Evolutionary conservation across 805 yeast species (phyloP), one percentile per base, ranked within the genome.

Genomic region (Lipomyces mesembrius): DNA sequence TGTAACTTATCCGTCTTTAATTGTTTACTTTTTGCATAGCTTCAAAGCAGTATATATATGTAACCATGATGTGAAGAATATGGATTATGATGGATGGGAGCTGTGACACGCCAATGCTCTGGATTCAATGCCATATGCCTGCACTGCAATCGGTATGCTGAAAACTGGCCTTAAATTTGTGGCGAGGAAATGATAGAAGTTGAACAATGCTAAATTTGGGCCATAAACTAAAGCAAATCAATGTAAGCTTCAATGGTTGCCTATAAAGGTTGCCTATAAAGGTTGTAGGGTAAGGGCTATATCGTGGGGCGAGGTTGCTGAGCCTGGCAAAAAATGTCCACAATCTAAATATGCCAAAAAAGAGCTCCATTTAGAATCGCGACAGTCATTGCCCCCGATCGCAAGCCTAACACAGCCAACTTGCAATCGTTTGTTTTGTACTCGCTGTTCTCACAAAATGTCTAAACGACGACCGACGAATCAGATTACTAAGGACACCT

Each of bases 401-500:
- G 49, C 49, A 43, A 43, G 49, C 22, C 49, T n/a, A 17, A n/a
- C 20, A 43, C 49, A 17, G 49, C 49, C 49, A 2, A n/a, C 20
- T 17, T 17, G 49, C 22, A n/a, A 17, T 43, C 22, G 8, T 17
- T 43, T 43, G 49, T n/a, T 37, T 37, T 43, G 22, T 1, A 3
- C n/a, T 43, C 22, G 49, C 49, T 43, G 49, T 43, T n/a, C 8
- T 43, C n/a, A 43, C 49, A 43, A 43, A 12, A 66, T 66, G 70
- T 63, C 67, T 22, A 67, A 67, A 35, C 60, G 70, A 46, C 61
- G 70, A 25, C 61, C 60, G 20, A 57, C 52, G n/a, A 46, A 39
- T 43, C 69, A 68, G 53, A 59, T 68, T 27, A 65, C 63, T 7
- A 61, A 37, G 49, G 70, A 64, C 22, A 49, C 57, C 29, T 54